Evolutionary conservation across 129 eudicot species (phyloP), one percentile per base, ranked within the genome.

Genomic region (Chrysanthemum lavandulifolium): DNA sequence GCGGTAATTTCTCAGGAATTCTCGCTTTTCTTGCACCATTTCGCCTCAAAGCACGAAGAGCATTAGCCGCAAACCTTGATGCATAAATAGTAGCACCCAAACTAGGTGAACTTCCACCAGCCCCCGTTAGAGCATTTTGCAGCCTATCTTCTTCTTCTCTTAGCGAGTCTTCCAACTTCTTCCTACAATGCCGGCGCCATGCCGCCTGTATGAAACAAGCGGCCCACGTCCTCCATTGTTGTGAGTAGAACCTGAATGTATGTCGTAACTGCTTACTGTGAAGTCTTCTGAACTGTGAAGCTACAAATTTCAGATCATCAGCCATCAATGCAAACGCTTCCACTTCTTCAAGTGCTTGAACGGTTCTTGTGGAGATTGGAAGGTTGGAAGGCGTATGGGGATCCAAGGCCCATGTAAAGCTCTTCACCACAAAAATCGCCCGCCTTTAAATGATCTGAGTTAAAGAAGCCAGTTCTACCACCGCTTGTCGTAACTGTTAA

Each of bases 351-450:
- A 90, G 84, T 15, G 97, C 96, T 76, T 81, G 82, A 3, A 91
- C 99, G 0, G 99, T 95, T 78, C 99, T 69, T 50, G 99, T 95
- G 53, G 99, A 95, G 49, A 76, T 85, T 0, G 97, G 99, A 50
- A 95, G 90, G 81, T 86, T 94, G n/a, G 94, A 48, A 27, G 99
- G 86, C 7, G 96, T 79, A 65, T 88, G 82, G 6, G 99, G 99
- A 68, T 90, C 99, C 21, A 95, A 76, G 14, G 97, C 99, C 99
- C 99, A 95, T 3, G 99, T 88, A 13, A 67, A 95, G 94, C 87
- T 95, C 99, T 60, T 95, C 99, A 6, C 99, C 99, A 80, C 99
- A 95, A 73, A 18, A 95, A 68, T 91, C 99, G 18, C 99, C 99
- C 0, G 91, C 88, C 82, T 74, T 83, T 1, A 95, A 77, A 80